Evolutionary conservation across 345 rosid genomes (phyloP), one percentile per base, ranked within the genome.

Genomic region (Adansonia digitata): DNA sequence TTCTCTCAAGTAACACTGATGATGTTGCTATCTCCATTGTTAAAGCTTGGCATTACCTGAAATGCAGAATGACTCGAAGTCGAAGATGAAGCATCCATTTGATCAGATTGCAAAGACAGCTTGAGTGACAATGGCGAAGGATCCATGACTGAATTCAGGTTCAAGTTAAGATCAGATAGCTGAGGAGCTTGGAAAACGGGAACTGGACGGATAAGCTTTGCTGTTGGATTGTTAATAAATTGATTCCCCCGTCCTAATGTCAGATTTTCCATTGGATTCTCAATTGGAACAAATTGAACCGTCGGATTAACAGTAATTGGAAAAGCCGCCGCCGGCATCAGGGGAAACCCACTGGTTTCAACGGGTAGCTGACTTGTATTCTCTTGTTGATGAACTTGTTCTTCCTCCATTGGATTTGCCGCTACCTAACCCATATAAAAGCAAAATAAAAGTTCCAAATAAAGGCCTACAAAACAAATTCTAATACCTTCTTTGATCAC

Each of bases 21-120:
- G 78, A 82, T 86, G 86, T 82, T 85, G 86, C 86, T 84, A 26
- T 90, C 97, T 69, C 90, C 94, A 69, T 81, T 88, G 68, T 72
- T 81, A 82, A 87, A 84, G 81, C 84, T 75, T n/a, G 84, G 73
- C 87, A 83, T 75, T 73, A 52, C 78, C 87, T 83, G 86, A 75
- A 84, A 86, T 49, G 85, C 85, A 0, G 88, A 79, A 75, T 78
- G 84, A 79, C 80, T 84, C 0, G 87, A 64, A 5, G 89, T 56
- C 0, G 86, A 74, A 39, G 42, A 39, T 5, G 42, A 5, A 8
- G 89, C n/a, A 13, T 84, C 92, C 34, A 78, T 83, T 63, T 76
- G 82, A 77, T 82, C 83, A 3, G 88, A 82, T 11, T 84, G 82
- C 64, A 85, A 72, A 0, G 92, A 86, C 48, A 91, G 88, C 73